Base-by-base conservation (phyloP, 106 monocot species). In the Phalaenopsis equestris region DNA sequence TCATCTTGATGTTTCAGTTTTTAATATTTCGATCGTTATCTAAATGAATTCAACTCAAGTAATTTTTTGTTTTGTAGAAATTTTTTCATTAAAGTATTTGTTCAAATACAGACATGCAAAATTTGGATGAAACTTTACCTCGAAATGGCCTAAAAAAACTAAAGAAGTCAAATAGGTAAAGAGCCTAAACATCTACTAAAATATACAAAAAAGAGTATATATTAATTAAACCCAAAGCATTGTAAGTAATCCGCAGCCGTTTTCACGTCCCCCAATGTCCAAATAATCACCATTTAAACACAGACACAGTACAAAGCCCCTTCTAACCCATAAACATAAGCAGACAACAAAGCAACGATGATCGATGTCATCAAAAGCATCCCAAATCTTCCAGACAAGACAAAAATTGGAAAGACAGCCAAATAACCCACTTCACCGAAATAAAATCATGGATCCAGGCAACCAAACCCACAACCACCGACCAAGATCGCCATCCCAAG, bases 211-310 rank as follows among this genome's bases (percentile, higher is more conserved):
- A 70, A 70, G 70, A 70, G 1, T 11, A 8, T 65, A 1, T 30
- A 65, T 65, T 24, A 65, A 65, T 65, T 24, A 65, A 65, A 45
- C 21, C 36, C 70, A 70, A 70, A 70, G 38, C 70, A 70, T 15
- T 39, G 10, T 38, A 70, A 70, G 6, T 70, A 39, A 70, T 70
- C 39, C 37, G 15, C 30, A 38, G 36, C 70, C 38, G 38, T 21
- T 38, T 39, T 70, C 70, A 70, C 70, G 39, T 36, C 39, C 18
- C n/a, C 3, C 61, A n/a, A 39, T 38, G 1, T 4, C 70, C 39
- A 37, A 70, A 70, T 5, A 70, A 10, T 4, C 70, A 70, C 3
- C 70, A 70, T 70, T 0, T 38, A 70, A 41, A 70, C 5, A 70
- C 2, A 9, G 14, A 16, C 12, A 61, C 2, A 41, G 11, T 15